Evolutionary conservation across 2,329 filamentous ascomycete species (phyloP).

Genomic region (Diplodia scrobiculata): DNA sequence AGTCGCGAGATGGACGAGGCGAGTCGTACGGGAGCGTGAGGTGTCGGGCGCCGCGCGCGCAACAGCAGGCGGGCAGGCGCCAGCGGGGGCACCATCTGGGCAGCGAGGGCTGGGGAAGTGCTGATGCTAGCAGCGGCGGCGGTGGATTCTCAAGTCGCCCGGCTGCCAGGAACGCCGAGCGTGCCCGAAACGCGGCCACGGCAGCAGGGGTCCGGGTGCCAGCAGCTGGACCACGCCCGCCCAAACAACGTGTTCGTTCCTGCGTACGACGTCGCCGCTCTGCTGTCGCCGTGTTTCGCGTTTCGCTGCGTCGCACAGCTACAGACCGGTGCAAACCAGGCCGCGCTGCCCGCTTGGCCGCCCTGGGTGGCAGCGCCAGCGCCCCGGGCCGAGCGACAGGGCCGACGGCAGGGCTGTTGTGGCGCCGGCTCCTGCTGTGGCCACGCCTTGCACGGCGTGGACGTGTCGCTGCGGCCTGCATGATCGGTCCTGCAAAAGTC

Average conservation of each 20-base stretch:
- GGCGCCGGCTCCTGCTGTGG: conserved; percentile 8
- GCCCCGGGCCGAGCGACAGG: not conserved
- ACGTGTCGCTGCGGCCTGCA: conserved; percentile 22
- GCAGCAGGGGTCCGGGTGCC: conserved; percentile 10
- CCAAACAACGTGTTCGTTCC: conserved; percentile 26
- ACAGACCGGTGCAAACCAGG: conserved; percentile 2
- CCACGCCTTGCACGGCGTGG: conserved; percentile 17
- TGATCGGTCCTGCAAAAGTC: conserved; percentile 28
- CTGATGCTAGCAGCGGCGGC: not conserved
- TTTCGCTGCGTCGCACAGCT: conserved; percentile 23
- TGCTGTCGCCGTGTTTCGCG: conserved; percentile 22
- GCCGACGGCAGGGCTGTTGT: conserved; percentile 20
- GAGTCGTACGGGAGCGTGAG: conserved; percentile 32
- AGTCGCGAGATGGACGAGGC: conserved; percentile 47
- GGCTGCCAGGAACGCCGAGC: conserved; percentile 10
- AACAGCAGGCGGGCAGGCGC: conserved; percentile 31
- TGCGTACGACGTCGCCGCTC: conserved; percentile 24
- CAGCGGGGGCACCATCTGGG: conserved; percentile 26
- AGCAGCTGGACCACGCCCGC: not conserved
- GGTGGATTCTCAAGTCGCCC: not conserved
- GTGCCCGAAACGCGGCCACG: conserved; percentile 11
- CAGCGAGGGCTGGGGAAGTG: conserved; percentile 12
- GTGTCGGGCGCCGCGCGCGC: conserved; percentile 34
- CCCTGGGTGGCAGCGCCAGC: not conserved
- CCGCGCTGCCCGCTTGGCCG: not conserved